Percentiles rank a stretch among this genome's conserved stretches.
Conservation (phyloP, 1,284 basidiomycete genomes). For the Takashimella tepidaria region DNA sequence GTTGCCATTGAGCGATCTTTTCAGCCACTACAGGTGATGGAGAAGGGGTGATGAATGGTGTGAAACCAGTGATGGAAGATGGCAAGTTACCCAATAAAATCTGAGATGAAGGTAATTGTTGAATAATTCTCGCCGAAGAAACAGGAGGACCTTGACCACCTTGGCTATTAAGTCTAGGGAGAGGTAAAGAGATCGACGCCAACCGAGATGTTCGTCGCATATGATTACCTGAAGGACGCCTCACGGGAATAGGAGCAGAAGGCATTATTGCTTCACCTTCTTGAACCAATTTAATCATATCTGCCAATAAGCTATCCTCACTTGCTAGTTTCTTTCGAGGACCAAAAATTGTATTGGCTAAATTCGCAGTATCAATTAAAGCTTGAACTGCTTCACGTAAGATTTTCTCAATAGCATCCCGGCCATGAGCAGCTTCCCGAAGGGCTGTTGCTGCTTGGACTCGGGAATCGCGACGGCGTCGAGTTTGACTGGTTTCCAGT, state of each 20-base stretch:
- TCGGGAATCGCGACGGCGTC: constrained; percentile 18
- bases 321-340: constrained; percentile 8
- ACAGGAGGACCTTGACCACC: constrained; percentile 23
- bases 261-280: constrained; percentile 25
- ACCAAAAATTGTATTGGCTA: constrained; percentile 32
- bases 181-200: constrained; percentile 32
- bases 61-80: constrained; percentile 37
- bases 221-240: constrained; percentile 14
- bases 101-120: constrained; percentile 44
- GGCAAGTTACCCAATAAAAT: constrained; percentile 47
- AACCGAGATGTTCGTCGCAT: constrained; percentile 34
- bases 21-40: constrained; percentile 53
- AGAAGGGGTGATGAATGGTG: constrained; percentile 54
- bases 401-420: constrained; percentile 24
- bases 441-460: constrained; percentile 11
- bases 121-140: constrained; percentile 35
- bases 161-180: constrained; percentile 12
- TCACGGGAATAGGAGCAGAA: constrained; percentile 5
- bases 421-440: constrained; percentile 18
- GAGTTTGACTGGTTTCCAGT: not conserved
- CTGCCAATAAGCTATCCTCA: constrained; percentile 33
- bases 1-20: constrained; percentile 37
- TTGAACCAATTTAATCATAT: constrained; percentile 40
- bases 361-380: constrained; percentile 31
- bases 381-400: constrained; percentile 34